These are phyloP conservation scores for Termitomyces sp. DNA, from an alignment of 768 basidiomycete genomes.

Conservation along the genomic window DNA sequence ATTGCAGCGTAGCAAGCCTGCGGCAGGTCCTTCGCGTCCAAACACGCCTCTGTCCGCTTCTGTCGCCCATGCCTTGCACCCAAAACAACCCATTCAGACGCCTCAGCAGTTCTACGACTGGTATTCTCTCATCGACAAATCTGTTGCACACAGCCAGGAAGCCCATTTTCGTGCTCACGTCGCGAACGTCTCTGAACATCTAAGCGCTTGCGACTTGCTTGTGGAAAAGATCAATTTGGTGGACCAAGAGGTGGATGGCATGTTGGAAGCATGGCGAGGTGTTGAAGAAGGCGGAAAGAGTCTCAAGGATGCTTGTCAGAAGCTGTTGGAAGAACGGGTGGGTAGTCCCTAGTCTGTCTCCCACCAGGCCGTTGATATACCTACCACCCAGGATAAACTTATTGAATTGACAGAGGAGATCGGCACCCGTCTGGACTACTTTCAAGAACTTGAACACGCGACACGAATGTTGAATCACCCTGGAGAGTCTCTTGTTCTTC, in stretches of 20 bases:
- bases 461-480: constrained; percentile 93
- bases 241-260: constrained; percentile 66
- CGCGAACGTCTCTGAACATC: constrained; percentile 65
- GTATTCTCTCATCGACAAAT: constrained; percentile 85
- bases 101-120: constrained; percentile 98
- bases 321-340: constrained; percentile 84
- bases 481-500: constrained; percentile 85
- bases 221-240: constrained; percentile 69
- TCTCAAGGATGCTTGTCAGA: constrained; percentile 87
- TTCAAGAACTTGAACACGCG: constrained; percentile 89
- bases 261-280: constrained; percentile 79
- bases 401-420: constrained; percentile 81
- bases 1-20: constrained; percentile 24
- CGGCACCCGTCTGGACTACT: constrained; percentile 78
- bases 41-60: constrained; percentile 29
- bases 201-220: constrained; percentile 72
- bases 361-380: background rate
- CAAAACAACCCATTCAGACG: constrained; percentile 75
- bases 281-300: constrained; percentile 93
- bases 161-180: constrained; percentile 87
- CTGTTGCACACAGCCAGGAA: constrained; percentile 91
- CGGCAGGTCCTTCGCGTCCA: constrained; percentile 31
- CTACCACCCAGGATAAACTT: constrained; percentile 56
- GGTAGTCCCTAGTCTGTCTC: constrained; percentile 19
- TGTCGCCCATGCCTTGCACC: constrained; percentile 53